Evolutionary conservation across 169 alveolate species (phyloP), one percentile per base, ranked within the genome.

Genomic region (Cyclospora cayetanensis): DNA sequence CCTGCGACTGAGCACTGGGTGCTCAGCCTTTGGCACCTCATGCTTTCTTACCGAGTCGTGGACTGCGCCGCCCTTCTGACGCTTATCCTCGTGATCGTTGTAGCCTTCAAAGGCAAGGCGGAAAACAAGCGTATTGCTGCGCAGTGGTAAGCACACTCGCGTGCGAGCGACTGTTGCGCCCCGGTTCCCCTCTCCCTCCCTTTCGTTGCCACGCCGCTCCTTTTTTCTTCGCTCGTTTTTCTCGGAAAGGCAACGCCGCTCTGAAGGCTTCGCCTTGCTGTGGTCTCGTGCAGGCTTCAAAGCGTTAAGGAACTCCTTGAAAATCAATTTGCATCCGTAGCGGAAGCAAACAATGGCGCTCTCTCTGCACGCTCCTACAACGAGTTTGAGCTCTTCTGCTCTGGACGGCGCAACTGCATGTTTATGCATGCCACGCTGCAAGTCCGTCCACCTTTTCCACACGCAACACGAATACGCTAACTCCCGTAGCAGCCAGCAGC

Each of bases 381-480:
- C 22, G 5, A 11, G 50, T 66, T 66, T 31, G 79, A 66, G 43
- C 15, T 66, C 39, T 66, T 66, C 27, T 25, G 50, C 43, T 66
- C 79, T 9, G 79, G 79, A n/a, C 25, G 79, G n/a, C 79, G 79
- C 79, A 66, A 66, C 79, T 66, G 79, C 50, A 11, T 29, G 12
- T 66, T 25, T 43, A 66, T 66, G 79, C 42, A 11, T 11, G 50
- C 27, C 27, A 66, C 79, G 4, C 79, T 66, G n/a, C 12, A 66
- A 7, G 79, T 66, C 25, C 35, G 35, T 9, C 35, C 79, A 7
- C n/a, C 39, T n/a, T n/a, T n/a, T n/a, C n/a, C n/a, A n/a, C n/a
- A n/a, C n/a, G n/a, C n/a, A n/a, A n/a, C n/a, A n/a, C n/a, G n/a
- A n/a, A n/a, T n/a, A n/a, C n/a, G n/a, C n/a, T n/a, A n/a, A n/a